These are phyloP conservation scores for Xylaria sp. DNA, from an alignment of 2,329 filamentous ascomycete genomes.

Conservation along the genomic window DNA sequence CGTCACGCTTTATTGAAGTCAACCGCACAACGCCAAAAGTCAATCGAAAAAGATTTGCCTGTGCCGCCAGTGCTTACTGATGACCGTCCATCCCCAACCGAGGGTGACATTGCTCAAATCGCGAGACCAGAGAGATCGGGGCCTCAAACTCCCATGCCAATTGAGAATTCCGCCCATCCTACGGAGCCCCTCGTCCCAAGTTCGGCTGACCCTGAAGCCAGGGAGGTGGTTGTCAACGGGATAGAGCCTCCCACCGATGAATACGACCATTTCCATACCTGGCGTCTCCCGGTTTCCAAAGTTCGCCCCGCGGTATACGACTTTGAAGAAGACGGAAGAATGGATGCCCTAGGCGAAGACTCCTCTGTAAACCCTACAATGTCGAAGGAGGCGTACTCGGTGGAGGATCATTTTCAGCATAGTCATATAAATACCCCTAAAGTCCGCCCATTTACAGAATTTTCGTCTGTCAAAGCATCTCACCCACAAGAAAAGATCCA, in stretches of 20 bases:
- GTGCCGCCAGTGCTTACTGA: constrained; percentile 44
- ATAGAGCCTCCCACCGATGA: neutral
- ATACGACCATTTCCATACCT: constrained; percentile 23
- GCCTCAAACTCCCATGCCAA: neutral
- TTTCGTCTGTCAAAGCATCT: constrained; percentile 11
- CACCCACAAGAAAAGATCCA: constrained; percentile 29
- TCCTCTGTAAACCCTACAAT: constrained; percentile 12
- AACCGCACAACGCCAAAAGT: constrained; percentile 28
- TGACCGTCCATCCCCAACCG: neutral
- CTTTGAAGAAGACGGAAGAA: neutral
- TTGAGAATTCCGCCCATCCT: neutral
- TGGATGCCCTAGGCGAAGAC: constrained; percentile 11
- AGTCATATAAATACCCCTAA: constrained; percentile 35
- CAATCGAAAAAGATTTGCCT: constrained; percentile 41
- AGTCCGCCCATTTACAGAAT: constrained; percentile 33
- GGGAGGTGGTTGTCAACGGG: neutral
- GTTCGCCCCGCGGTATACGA: constrained; percentile 37
- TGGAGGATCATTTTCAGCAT: constrained; percentile 16
- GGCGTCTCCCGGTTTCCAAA: constrained; percentile 37
- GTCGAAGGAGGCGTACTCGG: constrained; percentile 7
- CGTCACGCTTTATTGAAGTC: constrained; percentile 43
- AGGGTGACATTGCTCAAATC: neutral
- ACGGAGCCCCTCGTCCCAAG: neutral
- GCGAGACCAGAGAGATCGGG: neutral
- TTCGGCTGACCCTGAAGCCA: neutral